A percentile compares a stretch with the other conserved stretches of the same genome.
Evolutionary conservation across 495 filamentous ascomycete genomes (phyloP).

Genomic region (Xylaria intraflava): DNA sequence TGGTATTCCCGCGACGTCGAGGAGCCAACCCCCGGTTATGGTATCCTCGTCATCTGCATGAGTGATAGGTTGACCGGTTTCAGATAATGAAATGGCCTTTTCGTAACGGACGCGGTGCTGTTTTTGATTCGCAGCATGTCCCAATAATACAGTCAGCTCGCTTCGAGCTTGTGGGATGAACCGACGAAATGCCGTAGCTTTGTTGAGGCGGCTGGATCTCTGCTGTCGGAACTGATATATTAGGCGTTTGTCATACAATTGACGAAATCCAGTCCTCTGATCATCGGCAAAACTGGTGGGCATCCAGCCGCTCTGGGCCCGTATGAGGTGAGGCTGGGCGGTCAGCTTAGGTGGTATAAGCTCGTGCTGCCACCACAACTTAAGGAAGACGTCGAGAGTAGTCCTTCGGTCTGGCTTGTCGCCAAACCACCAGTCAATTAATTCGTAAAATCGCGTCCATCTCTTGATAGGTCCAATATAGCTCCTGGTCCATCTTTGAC

Average conservation of each 20-base stretch:
- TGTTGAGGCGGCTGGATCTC: slow-evolving; percentile 17
- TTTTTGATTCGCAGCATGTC: slow-evolving; percentile 32
- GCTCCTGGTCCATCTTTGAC: slow-evolving; percentile 38
- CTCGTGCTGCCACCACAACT: slow-evolving; percentile 32
- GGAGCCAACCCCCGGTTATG: slow-evolving; percentile 32
- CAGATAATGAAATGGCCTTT: slow-evolving; percentile 22
- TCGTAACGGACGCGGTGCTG: slow-evolving; percentile 29
- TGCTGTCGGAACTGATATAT: slow-evolving; percentile 14
- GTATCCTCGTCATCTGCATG: slow-evolving; percentile 14
- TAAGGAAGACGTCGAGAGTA: slow-evolving; percentile 35
- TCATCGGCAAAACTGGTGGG: slow-evolving; percentile 22
- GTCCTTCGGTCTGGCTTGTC: slow-evolving; percentile 31
- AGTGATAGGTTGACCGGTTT: slow-evolving; percentile 18
- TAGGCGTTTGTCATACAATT: slow-evolving; percentile 28
- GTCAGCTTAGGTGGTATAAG: slow-evolving; percentile 32
- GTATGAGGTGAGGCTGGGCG: slow-evolving; percentile 18
- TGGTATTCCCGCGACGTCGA: slow-evolving; percentile 40
- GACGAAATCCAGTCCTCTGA: slow-evolving; percentile 20
- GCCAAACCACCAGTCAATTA: slow-evolving; percentile 40
- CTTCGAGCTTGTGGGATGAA: slow-evolving; percentile 28
- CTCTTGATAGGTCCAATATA: slow-evolving; percentile 40
- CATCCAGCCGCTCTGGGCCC: slow-evolving; percentile 36
- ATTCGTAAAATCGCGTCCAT: slow-evolving; percentile 36
- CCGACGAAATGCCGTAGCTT: slow-evolving; percentile 13
- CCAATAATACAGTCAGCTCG: slow-evolving; percentile 29